A percentile compares a stretch with the other conserved stretches of the same genome.
Conservation (phyloP, 371 early-diverging fungal genomes). For the Haplosporangium sp. region DNA sequence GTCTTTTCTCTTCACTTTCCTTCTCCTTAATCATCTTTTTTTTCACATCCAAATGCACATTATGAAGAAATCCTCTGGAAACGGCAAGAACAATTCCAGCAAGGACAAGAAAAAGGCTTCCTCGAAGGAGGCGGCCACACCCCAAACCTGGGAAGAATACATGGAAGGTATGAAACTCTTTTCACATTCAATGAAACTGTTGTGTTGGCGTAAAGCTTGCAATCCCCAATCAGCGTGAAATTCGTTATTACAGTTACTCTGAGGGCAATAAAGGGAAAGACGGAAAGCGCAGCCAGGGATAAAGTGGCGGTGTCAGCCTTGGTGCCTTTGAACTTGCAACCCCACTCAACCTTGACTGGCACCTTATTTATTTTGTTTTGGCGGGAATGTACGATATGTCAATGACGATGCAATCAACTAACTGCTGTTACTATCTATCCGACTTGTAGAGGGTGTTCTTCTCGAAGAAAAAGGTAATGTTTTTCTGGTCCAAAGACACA, state of each 20-base stretch:
- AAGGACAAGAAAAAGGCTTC: constrained; percentile 50
- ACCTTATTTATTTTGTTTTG: constrained; percentile 1
- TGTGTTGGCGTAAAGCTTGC: not conserved
- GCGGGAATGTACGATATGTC: not conserved
- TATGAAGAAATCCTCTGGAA: constrained; percentile 34
- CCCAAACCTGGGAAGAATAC: constrained; percentile 54
- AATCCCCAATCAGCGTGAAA: too few relatives aligned
- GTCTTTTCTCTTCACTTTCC: not conserved
- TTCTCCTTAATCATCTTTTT: not conserved
- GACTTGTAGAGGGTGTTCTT: constrained; percentile 64
- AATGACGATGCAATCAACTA: not conserved
- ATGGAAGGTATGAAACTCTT: constrained; percentile 42
- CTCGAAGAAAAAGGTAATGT: constrained; percentile 67
- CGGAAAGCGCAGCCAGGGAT: too few relatives aligned
- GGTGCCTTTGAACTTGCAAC: too few relatives aligned
- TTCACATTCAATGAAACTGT: too few relatives aligned
- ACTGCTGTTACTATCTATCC: not conserved
- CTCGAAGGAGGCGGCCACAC: constrained; percentile 21
- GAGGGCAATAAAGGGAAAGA: too few relatives aligned
- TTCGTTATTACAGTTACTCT: too few relatives aligned
- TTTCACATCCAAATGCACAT: constrained; percentile 1
- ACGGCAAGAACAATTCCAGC: constrained; percentile 17
- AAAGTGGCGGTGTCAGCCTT: too few relatives aligned
- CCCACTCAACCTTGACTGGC: too few relatives aligned
- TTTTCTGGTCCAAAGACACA: not conserved